Base-by-base conservation (phyloP, 306 rosid species). In the Carpinus viminea region DNA sequence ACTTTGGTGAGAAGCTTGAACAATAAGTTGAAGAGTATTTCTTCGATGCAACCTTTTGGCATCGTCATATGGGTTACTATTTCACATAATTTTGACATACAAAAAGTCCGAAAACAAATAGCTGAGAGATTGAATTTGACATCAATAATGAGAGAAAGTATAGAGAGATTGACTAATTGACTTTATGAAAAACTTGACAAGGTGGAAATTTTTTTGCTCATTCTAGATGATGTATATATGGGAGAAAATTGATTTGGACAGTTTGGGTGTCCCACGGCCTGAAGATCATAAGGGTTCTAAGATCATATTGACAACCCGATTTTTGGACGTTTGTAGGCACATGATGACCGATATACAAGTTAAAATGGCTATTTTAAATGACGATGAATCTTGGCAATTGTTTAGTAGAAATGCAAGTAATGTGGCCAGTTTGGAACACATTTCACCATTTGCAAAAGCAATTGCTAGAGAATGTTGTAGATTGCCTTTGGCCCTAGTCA, bases 301-400 rank as follows among this genome's bases (percentile, higher is more conserved):
- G 83, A 73, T 79, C 18, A 5, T 79, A 51, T 17, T 79, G 38
- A 79, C 82, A 51, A 61, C 82, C 11, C 66, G 59, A 24, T 51
- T 24, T 36, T 52, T 51, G 31, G 74, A n/a, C 0, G 74, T 79
- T 5, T 73, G 83, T 24, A 73, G 78, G 34, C 34, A 31, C 8
- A 79, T 79, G 83, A 38, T 64, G 57, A 73, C 74, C 0, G 16
- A 50, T 53, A 20, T 20, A 21, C 68, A 64, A 31, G 0, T 79
- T 8, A 52, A 64, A 55, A 50, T 79, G 50, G 78, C 41, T 38
- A 68, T 73, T 62, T 52, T 79, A 17, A 17, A 43, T 9, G 73
- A 79, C 12, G 78, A 62, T 62, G 82, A 79, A 46, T 66, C 82
- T 13, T 79, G 82, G 82, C 55, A 53, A 10, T 26, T 79, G 4